Evolutionary conservation across 305 asterid genomes (phyloP), one percentile per base, ranked within the genome.

Genomic region (Ruellia speciosa): DNA sequence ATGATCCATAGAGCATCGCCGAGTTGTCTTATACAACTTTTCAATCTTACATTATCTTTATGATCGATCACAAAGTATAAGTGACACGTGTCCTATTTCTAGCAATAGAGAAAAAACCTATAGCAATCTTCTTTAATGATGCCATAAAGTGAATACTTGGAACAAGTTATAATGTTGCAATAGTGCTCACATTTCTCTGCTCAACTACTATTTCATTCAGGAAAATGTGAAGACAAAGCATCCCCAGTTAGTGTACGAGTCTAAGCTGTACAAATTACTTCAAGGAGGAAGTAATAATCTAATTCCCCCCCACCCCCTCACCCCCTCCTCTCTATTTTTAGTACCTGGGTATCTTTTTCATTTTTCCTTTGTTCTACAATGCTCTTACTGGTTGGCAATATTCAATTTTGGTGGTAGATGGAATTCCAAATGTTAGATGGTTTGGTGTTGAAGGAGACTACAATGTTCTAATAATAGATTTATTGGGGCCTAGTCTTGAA

Each of bases 391-490:
- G 24, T 62, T 54, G 41, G 37, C 15, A 35, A 48, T 57, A 65
- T 66, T 55, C 59, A 43, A 69, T 59, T 73, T 67, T 76, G 59
- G 61, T 75, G 59, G 62, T 65, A 90, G 97, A 90, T 69, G 97
- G 97, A 65, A 82, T 90, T 64, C 96, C 97, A 53, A 86, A 76
- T 62, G 78, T 89, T 18, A 81, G 72, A 77, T 90, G 96, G 94
- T 86, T 82, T 74, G 97, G 97, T 53, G 95, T 84, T 51, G 97
- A 90, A 72, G 97, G 97, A 70, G 97, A 87, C 76, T 90, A 84
- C 71, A 90, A 90, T 78, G 97, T 81, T 64, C 96, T 90, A 46
- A 96, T 90, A 66, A 81, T 90, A 82, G 97, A 89, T 76, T 76
- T 89, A 64, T 65, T 89, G 71, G 97, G 97, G 57, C 96, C 97